Conservation (phyloP, 306 rosid genomes). For the Begonia loranthoides region DNA sequence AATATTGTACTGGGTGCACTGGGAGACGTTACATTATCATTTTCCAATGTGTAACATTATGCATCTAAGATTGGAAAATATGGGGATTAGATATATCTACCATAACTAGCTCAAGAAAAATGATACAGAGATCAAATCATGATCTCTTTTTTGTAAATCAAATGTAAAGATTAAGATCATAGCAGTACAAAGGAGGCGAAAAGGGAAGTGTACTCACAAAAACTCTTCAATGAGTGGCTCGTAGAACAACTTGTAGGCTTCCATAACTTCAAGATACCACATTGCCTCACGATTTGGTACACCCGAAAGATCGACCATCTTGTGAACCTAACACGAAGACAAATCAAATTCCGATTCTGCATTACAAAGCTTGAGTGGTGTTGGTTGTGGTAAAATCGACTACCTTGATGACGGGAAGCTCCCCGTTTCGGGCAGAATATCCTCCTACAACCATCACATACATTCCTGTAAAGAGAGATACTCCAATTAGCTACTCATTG, state of each 20-base stretch:
- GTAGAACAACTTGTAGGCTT: constrained; percentile 70
- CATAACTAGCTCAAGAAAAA: too few species aligned
- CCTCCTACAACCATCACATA: constrained; percentile 82
- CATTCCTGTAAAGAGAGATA: constrained; percentile 38
- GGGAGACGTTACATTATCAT: too few species aligned
- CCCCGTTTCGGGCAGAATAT: constrained; percentile 21
- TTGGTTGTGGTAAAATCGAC: neutral
- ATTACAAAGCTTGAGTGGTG: too few species aligned
- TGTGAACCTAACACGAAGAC: constrained; percentile 43
- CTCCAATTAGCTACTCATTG: too few species aligned
- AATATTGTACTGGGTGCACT: too few species aligned
- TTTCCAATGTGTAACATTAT: too few species aligned
- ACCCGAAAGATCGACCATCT: constrained; percentile 82
- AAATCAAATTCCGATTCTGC: neutral
- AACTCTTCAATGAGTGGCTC: constrained; percentile 48
- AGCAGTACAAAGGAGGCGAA: too few species aligned
- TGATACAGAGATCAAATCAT: too few species aligned
- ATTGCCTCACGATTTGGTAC: constrained; percentile 70
- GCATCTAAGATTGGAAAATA: too few species aligned
- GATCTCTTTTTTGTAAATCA: too few species aligned
- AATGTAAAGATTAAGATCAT: too few species aligned
- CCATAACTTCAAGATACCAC: constrained; percentile 93
- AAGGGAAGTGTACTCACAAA: constrained; percentile 5
- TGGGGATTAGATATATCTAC: too few species aligned
- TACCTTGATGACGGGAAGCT: constrained; percentile 51